Evolutionary conservation across 1,284 basidiomycete species (phyloP).

Genomic region (Ganoderma leucocontextum): DNA sequence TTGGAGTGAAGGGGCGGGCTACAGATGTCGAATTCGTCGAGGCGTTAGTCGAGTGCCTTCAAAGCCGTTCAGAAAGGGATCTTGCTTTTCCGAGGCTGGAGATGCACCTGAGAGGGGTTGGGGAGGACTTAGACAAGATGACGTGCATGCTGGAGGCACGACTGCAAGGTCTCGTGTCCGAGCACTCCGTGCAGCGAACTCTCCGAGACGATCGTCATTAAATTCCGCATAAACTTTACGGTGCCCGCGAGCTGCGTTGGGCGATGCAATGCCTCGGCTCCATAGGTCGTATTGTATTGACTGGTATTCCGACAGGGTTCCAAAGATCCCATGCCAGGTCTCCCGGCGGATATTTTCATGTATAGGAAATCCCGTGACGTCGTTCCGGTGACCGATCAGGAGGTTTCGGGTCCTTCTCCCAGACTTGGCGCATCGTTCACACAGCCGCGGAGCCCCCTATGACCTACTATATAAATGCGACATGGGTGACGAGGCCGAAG

Average conservation of each 20-base stretch:
- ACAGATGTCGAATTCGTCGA: background rate
- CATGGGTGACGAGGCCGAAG: background rate
- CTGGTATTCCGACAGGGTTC: background rate
- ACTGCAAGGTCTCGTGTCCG: background rate
- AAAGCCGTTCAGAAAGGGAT: background rate
- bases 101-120: background rate
- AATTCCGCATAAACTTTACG: too few relatives aligned
- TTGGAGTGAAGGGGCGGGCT: background rate
- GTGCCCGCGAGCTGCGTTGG: too few relatives aligned
- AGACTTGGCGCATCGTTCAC: background rate
- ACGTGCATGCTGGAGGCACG: background rate
- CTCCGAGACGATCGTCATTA: too few relatives aligned
- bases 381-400: background rate
- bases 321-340: background rate
- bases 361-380: conserved; percentile 33
- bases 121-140: background rate
- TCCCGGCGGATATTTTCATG: background rate
- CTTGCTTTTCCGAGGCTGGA: background rate
- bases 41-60: background rate
- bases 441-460: background rate
- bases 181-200: background rate
- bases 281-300: too few relatives aligned
- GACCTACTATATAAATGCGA: background rate
- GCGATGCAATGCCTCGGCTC: too few relatives aligned
- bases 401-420: background rate